Conservation (phyloP, 2,329 filamentous ascomycete genomes). For the Arachnopeziza araneosa region DNA sequence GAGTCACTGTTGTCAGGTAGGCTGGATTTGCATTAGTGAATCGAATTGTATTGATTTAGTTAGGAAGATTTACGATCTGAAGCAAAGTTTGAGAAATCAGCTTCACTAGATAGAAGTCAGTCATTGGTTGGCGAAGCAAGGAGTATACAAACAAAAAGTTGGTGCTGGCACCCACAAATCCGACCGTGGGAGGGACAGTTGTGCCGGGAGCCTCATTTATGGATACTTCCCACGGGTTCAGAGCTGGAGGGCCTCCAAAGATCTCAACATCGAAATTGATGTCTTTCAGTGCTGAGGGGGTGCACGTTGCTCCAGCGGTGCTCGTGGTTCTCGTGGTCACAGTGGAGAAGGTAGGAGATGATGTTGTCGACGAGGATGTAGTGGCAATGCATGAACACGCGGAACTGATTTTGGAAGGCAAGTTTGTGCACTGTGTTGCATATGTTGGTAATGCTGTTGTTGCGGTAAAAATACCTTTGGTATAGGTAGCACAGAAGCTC, state of each 20-base stretch:
- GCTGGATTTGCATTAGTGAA: background rate
- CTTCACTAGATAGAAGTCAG: background rate
- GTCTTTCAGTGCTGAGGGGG: background rate
- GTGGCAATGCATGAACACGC: background rate
- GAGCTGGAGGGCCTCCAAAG: background rate
- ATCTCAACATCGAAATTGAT: background rate
- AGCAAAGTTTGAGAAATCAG: background rate
- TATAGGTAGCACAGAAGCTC: slow-evolving; percentile 1
- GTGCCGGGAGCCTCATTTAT: background rate
- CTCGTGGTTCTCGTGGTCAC: background rate
- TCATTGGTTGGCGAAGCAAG: background rate
- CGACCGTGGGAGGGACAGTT: background rate
- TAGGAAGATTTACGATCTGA: background rate
- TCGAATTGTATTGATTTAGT: background rate
- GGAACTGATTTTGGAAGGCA: background rate
- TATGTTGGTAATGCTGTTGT: background rate
- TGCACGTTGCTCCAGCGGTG: background rate
- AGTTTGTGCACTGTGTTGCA: background rate
- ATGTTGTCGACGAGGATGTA: background rate
- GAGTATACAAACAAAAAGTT: background rate
- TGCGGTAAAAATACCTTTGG: background rate
- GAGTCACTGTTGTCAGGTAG: background rate
- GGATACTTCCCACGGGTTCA: background rate
- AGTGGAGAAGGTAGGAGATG: background rate
- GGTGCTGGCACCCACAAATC: background rate